These are phyloP conservation scores for Paramecium octaurelia DNA, from an alignment of 73 alveolate genomes.

Conservation along the genomic window DNA sequence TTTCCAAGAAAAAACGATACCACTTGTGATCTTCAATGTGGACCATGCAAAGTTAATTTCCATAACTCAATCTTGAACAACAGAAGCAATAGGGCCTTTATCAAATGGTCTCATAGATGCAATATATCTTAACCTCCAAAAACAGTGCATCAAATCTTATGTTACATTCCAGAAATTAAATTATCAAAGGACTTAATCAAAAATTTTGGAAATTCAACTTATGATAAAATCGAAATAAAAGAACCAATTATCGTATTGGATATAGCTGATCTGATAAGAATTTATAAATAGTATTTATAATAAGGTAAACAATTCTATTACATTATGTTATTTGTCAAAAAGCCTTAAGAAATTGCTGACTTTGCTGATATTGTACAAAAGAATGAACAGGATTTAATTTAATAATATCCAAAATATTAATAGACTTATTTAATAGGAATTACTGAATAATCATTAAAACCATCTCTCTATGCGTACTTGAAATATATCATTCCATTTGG, in stretches of 20 bases:
- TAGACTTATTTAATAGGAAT: not conserved
- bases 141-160: not conserved
- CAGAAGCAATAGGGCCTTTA: not conserved
- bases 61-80: not conserved
- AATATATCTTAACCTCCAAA: not conserved
- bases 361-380: not conserved
- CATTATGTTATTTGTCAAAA: not conserved
- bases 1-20: not conserved
- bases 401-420: not conserved
- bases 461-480: not conserved
- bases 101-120: not conserved
- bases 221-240: not conserved
- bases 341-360: constrained; percentile 15
- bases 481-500: not conserved
- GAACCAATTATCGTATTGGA: not conserved
- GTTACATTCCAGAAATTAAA: not conserved
- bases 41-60: not conserved
- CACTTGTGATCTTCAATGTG: not conserved
- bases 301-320: not conserved
- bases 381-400: not conserved
- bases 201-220: not conserved
- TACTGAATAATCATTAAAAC: not conserved
- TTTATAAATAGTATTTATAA: not conserved
- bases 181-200: not conserved
- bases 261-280: not conserved